Base-by-base conservation (phyloP, 1,284 basidiomycete genomes). In the Schizophyllum commune region DNA sequence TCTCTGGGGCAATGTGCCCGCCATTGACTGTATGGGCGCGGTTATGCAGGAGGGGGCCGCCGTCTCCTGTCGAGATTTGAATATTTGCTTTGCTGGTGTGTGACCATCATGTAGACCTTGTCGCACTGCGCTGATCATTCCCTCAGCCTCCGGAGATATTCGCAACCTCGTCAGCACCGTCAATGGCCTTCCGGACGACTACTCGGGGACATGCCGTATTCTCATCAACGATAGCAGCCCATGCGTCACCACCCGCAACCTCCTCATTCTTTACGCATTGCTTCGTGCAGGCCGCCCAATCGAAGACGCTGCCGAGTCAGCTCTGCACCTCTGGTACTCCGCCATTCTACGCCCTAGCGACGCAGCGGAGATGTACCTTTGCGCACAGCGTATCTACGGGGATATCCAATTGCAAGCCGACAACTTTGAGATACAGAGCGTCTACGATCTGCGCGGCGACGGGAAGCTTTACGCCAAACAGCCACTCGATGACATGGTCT, bases 321-420 rank as follows among this genome's bases (percentile, higher is more conserved):
- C 72, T 0, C 62, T 69, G 4, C 76, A 77, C 64, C 63, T 77
- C 20, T 74, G 75, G 72, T 78, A 76, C 62, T 77, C 76, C 4
- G 65, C 72, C 19, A 65, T 3, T 22, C 61, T 65, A 32, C 60
- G 63, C 4, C 56, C 39, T 51, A 58, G 55, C 15, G 60, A 61
- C 21, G 61, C 63, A 0, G 59, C 59, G 27, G 62, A 65, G 20
- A 52, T 65, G 21, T 33, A 63, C 27, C 63, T 61, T 47, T 65
- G 63, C 58, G 65, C 74, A 20, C 68, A 72, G 33, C 61, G 71
- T 39, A 74, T 77, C 11, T 77, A 78, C 60, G 70, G 67, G 4
- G 65, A 71, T 6, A 51, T 32, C 54, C 69, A 70, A 6, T 13
- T 39, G 5, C 56, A 66, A 34, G 65, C 63, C n/a, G 68, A 71